Base-by-base conservation (phyloP, 768 basidiomycete species). In the Boletus eberwhitei region DNA sequence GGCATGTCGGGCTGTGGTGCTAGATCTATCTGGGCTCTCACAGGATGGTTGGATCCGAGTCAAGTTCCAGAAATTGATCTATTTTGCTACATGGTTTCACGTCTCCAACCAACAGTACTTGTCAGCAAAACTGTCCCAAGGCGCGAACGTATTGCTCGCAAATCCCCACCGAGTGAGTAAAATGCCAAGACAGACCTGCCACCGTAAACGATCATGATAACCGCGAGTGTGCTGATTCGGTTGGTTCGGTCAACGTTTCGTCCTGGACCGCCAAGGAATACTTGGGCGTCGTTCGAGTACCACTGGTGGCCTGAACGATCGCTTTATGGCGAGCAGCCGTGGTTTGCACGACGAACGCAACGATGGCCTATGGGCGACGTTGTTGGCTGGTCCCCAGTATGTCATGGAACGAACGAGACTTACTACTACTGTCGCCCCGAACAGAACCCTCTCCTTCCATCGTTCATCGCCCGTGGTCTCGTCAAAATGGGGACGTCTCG, bases 361-460 rank as follows among this genome's bases (percentile, higher is more conserved):
- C 65, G 11, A 76, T 22, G 8, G 76, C 72, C 74, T 76, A 42
- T 26, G 34, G 14, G 2, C 2, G 21, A 43, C 43, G 32, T 40
- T n/a, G 26, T 53, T n/a, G n/a, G 24, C 12, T 35, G 29, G 8
- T 31, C 17, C 24, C 39, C 16, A 43, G 17, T 40, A 32, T 14
- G 32, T 51, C 45, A 13, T 29, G 37, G 52, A 21, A 29, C 37
- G 9, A 52, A 35, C 5, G 44, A 52, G 31, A 60, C 61, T 55
- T 60, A 87, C 87, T 34, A 80, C 60, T 22, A 83, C 48, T 4
- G 84, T 74, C 8, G 79, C 79, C n/a, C 76, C 76, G 8, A 87
- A 43, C 47, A 90, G 79, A 14, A 84, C 55, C 37, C 77, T 70
- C 62, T 88, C 87, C 65, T 86, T 87, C 83, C 83, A 85, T 31